Percentiles rank a stretch among this genome's conserved stretches.
These are phyloP conservation scores for Hanseniaspora vineae DNA, from an alignment of 805 yeast genomes.

Conservation along the genomic window DNA sequence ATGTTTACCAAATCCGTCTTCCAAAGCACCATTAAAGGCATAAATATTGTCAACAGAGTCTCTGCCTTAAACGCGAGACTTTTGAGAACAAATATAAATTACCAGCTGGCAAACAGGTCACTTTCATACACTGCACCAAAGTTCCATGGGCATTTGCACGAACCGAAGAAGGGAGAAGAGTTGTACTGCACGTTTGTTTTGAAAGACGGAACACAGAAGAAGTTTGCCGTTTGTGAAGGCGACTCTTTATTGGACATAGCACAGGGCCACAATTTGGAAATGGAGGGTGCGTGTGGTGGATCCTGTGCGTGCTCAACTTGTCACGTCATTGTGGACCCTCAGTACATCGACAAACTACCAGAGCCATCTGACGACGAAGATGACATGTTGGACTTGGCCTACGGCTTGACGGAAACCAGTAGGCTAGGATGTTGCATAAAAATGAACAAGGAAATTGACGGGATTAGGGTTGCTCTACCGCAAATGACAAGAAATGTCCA, in stretches of 20 bases:
- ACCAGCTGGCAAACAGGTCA: too few relatives aligned
- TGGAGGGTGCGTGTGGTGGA: constrained; percentile 99
- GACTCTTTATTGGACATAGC: constrained; percentile 89
- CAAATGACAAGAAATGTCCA: constrained; percentile 94
- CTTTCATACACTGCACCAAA: background rate
- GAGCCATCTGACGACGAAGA: constrained; percentile 97
- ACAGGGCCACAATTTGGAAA: constrained; percentile 82
- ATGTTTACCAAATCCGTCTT: too few relatives aligned
- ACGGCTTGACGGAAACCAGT: constrained; percentile 93
- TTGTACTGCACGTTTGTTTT: constrained; percentile 76
- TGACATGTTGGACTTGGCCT: constrained; percentile 95
- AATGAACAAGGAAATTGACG: constrained; percentile 85
- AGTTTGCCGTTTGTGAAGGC: constrained; percentile 82
- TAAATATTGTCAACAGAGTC: too few relatives aligned
- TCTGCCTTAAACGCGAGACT: too few relatives aligned
- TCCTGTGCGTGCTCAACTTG: constrained; percentile 98
- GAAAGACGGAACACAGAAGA: constrained; percentile 76
- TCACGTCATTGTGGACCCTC: constrained; percentile 94
- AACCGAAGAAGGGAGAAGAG: constrained; percentile 91
- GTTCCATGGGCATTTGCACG: constrained; percentile 75
- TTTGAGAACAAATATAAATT: too few relatives aligned
- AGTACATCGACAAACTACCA: constrained; percentile 75
- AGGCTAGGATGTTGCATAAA: constrained; percentile 89
- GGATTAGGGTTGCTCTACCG: constrained; percentile 88
- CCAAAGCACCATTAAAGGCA: too few relatives aligned